Evolutionary conservation across 2,329 filamentous ascomycete species (phyloP).

Genomic region (Trichoderma lentiforme): DNA sequence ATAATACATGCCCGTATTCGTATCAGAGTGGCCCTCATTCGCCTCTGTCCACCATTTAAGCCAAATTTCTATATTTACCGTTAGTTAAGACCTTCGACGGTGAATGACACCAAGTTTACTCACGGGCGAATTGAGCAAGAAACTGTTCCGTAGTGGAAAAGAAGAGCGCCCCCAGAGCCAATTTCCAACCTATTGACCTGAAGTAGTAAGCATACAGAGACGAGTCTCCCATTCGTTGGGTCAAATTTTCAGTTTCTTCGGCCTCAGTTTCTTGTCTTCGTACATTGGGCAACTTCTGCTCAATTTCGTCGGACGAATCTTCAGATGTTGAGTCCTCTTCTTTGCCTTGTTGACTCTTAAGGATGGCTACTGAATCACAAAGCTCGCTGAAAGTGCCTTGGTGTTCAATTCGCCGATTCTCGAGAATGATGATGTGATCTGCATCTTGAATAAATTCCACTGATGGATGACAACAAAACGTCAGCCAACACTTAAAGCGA

Average conservation of each 20-base stretch:
- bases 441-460: conserved; percentile 24
- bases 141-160: background rate
- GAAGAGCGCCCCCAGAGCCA: background rate
- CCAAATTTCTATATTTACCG: conserved; percentile 22
- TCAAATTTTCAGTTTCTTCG: conserved; percentile 16
- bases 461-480: background rate
- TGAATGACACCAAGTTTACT: background rate
- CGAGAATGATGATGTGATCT: conserved; percentile 26
- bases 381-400: conserved; percentile 19
- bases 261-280: background rate
- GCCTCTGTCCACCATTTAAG: conserved; percentile 27
- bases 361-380: background rate
- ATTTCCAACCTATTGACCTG: background rate
- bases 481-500: background rate
- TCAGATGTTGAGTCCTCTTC: background rate
- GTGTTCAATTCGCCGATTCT: conserved; percentile 23
- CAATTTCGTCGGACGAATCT: background rate
- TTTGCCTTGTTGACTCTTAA: background rate
- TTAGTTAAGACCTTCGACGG: background rate
- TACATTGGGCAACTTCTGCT: background rate
- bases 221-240: background rate
- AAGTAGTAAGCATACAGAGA: background rate
- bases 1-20: conserved; percentile 23
- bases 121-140: background rate
- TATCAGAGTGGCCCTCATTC: conserved; percentile 21